Conservation (phyloP, 169 alveolate genomes). For the Cyclospora cayetanensis region DNA sequence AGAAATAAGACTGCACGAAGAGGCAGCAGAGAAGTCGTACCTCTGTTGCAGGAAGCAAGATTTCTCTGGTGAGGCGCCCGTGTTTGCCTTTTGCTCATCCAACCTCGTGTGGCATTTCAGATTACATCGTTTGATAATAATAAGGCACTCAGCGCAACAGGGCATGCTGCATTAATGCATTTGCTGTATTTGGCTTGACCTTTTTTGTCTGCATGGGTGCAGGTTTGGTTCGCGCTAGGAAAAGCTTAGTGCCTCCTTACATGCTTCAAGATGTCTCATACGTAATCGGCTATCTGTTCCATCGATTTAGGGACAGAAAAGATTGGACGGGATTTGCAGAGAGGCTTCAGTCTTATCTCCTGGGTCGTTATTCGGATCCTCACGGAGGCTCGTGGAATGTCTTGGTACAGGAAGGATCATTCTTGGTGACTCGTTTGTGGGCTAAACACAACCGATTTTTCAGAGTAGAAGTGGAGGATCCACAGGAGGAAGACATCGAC, state of each 20-base stretch:
- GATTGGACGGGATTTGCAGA: conserved; percentile 41
- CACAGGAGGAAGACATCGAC: background rate
- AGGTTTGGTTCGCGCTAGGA: conserved; percentile 34
- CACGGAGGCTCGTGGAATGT: conserved; percentile 52
- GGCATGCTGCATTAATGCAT: too few relatives aligned
- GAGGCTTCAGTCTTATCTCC: conserved; percentile 32
- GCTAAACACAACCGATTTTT: conserved; percentile 28
- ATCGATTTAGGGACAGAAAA: background rate
- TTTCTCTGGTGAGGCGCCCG: conserved; percentile 23
- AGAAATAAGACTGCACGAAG: conserved; percentile 59
- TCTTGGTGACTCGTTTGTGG: conserved; percentile 37
- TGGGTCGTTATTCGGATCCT: conserved; percentile 34
- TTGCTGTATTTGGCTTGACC: too few relatives aligned
- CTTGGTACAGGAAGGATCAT: conserved; percentile 38
- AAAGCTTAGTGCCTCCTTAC: conserved; percentile 44
- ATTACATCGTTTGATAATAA: too few relatives aligned
- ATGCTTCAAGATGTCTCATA: conserved; percentile 36
- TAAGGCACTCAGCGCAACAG: too few relatives aligned
- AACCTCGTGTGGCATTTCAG: too few relatives aligned
- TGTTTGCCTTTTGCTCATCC: background rate
- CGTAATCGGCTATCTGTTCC: background rate
- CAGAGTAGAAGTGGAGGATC: conserved; percentile 10
- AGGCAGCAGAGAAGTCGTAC: conserved; percentile 45
- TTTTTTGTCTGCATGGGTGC: background rate
- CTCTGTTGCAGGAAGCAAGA: conserved; percentile 27